Percentiles rank a stretch among this genome's conserved stretches.
These are phyloP conservation scores for Ophiocordyceps australis DNA, from an alignment of 2,329 filamentous ascomycete species.

Conservation along the genomic window DNA sequence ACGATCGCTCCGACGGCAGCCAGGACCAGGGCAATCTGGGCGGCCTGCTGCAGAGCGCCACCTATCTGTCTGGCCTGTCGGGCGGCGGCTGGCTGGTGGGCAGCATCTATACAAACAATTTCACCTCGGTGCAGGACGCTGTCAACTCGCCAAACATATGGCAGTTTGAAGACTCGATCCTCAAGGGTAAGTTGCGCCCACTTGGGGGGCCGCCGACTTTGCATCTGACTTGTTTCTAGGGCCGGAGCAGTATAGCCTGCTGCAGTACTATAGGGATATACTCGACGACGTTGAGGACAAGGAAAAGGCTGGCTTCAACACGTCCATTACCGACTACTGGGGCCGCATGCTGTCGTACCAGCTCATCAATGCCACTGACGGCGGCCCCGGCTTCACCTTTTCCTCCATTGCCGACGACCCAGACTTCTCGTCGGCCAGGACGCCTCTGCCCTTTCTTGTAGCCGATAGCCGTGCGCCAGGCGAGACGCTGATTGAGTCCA, in stretches of 20 bases:
- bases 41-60: slow-evolving; percentile 63
- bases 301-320: slow-evolving; percentile 23
- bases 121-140: slow-evolving; percentile 35
- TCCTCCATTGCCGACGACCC: slow-evolving; percentile 42
- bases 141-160: slow-evolving; percentile 17
- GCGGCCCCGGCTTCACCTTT: slow-evolving; percentile 63
- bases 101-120: slow-evolving; percentile 74
- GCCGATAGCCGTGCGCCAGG: slow-evolving; percentile 27
- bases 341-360: slow-evolving; percentile 75
- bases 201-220: too few relatives aligned
- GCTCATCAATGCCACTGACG: slow-evolving; percentile 57
- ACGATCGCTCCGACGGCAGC: slow-evolving; percentile 42
- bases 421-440: slow-evolving; percentile 20
- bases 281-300: slow-evolving; percentile 16
- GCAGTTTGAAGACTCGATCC: slow-evolving; percentile 21
- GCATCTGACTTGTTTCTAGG: too few relatives aligned
- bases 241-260: slow-evolving; percentile 15
- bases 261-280: slow-evolving; percentile 19
- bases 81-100: slow-evolving; percentile 75
- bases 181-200: slow-evolving; percentile 14
- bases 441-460: slow-evolving; percentile 30
- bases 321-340: slow-evolving; percentile 78
- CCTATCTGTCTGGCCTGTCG: slow-evolving; percentile 65
- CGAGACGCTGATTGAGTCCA: slow-evolving; percentile 24
- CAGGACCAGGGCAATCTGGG: slow-evolving; percentile 46